Conservation (phyloP, 768 basidiomycete genomes). For the Neoboletus magnificus region DNA sequence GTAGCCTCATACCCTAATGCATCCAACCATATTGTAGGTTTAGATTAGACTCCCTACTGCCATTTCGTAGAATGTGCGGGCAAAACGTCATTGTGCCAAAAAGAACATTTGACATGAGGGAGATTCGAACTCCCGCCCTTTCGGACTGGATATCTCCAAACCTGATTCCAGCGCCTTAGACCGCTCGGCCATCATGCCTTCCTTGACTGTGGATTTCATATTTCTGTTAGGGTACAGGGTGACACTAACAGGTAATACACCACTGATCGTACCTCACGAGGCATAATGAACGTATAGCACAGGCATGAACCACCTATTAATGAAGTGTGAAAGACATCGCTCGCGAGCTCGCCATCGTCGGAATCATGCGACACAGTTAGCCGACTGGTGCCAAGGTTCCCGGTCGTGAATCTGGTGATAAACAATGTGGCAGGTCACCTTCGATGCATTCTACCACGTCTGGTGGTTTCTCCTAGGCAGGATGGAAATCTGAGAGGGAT, state of each 20-base stretch:
- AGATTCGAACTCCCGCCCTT: slow-evolving; percentile 36
- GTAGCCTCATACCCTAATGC: slow-evolving; percentile 22
- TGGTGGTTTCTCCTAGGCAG: background rate
- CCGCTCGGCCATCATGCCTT: slow-evolving; percentile 52
- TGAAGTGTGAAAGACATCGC: background rate
- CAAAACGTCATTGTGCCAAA: background rate
- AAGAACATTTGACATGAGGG: slow-evolving; percentile 26
- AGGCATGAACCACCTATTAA: too few relatives aligned
- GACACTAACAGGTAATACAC: too few relatives aligned
- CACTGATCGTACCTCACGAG: too few relatives aligned
- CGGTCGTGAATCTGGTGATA: too few relatives aligned
- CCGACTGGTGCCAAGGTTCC: background rate
- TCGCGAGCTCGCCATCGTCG: background rate
- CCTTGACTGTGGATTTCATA: rapidly evolving
- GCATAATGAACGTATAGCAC: too few relatives aligned
- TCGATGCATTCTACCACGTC: background rate
- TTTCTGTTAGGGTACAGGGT: background rate
- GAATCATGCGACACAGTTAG: background rate
- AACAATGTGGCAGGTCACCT: background rate
- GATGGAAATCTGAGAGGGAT: background rate
- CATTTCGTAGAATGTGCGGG: background rate
- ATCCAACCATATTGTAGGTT: slow-evolving; percentile 1
- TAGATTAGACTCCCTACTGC: slow-evolving; percentile 1
- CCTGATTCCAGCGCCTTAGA: slow-evolving; percentile 60
- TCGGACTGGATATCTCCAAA: slow-evolving; percentile 27